Evolutionary conservation across 2,329 filamentous ascomycete species (phyloP).

Genomic region (Arachnomyces sp.): DNA sequence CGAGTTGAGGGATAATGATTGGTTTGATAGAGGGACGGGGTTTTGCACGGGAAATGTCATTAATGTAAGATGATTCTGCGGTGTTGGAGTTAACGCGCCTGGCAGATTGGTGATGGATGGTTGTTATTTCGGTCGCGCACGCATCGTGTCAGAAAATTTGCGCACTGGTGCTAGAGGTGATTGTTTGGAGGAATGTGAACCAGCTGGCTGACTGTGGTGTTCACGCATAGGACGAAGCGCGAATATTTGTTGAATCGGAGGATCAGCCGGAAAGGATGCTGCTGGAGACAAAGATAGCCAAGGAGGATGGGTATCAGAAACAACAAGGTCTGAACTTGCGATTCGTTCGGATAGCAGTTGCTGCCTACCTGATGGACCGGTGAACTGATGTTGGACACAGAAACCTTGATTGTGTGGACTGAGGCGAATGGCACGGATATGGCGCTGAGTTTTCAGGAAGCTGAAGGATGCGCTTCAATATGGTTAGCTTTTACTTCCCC

Average conservation of each 20-base stretch:
- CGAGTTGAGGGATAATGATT: constrained; percentile 96
- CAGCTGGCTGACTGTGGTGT: constrained; percentile 42
- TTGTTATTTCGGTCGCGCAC: constrained; percentile 5
- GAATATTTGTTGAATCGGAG: constrained; percentile 87
- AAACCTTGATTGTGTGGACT: constrained; percentile 97
- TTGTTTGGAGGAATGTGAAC: not conserved
- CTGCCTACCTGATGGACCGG: constrained; percentile 13
- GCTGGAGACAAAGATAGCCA: constrained; percentile 80
- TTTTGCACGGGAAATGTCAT: constrained; percentile 77
- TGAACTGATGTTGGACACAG: constrained; percentile 40
- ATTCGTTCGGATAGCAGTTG: constrained; percentile 11
- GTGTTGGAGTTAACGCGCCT: too few species aligned
- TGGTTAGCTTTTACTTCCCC: constrained; percentile 53
- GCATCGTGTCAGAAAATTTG: constrained; percentile 3
- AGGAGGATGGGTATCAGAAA: constrained; percentile 95
- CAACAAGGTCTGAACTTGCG: constrained; percentile 65
- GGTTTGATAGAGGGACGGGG: constrained; percentile 94
- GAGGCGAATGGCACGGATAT: constrained; percentile 87
- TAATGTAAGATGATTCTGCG: constrained; percentile 48
- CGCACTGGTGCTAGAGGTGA: not conserved
- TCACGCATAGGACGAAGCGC: constrained; percentile 65
- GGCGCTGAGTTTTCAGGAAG: constrained; percentile 96
- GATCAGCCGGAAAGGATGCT: constrained; percentile 77
- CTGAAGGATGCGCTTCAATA: constrained; percentile 84
- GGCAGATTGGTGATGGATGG: too few species aligned